A percentile compares a stretch with the other conserved stretches of the same genome.
Conservation (phyloP, 345 rosid species). For the Mallotus nudiflorus region DNA sequence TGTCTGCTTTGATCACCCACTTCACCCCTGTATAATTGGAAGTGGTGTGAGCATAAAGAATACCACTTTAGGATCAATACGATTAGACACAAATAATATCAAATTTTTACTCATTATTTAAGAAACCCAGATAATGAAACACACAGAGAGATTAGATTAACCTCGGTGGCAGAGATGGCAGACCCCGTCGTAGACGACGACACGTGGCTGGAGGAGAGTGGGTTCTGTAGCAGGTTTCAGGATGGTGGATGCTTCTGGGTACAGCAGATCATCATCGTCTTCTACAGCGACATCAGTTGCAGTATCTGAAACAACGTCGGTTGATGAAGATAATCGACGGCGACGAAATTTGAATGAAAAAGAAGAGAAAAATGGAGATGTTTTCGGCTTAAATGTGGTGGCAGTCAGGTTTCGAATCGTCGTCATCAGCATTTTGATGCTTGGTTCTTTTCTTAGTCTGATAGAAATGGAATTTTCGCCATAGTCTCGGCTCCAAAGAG, state of each 20-base stretch:
- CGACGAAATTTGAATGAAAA: constrained; percentile 20
- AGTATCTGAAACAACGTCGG: constrained; percentile 30
- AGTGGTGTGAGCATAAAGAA: no score
- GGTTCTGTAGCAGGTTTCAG: constrained; percentile 36
- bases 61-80: no score
- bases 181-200: constrained; percentile 89
- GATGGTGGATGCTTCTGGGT: constrained; percentile 32
- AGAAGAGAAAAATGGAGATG: neutral
- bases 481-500: no score
- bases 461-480: neutral
- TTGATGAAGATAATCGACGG: constrained; percentile 19
- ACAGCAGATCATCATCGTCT: constrained; percentile 35
- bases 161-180: constrained; percentile 98
- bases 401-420: neutral
- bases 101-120: no score
- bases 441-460: no score
- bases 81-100: no score
- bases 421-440: neutral
- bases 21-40: constrained; percentile 61
- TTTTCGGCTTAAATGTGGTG: neutral
- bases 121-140: neutral
- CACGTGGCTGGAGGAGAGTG: constrained; percentile 79
- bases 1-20: constrained; percentile 82
- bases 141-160: constrained; percentile 10
- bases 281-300: constrained; percentile 34